Evolutionary conservation across 768 basidiomycete genomes (phyloP), one percentile per base, ranked within the genome.

Genomic region (Amylocystis lapponica): DNA sequence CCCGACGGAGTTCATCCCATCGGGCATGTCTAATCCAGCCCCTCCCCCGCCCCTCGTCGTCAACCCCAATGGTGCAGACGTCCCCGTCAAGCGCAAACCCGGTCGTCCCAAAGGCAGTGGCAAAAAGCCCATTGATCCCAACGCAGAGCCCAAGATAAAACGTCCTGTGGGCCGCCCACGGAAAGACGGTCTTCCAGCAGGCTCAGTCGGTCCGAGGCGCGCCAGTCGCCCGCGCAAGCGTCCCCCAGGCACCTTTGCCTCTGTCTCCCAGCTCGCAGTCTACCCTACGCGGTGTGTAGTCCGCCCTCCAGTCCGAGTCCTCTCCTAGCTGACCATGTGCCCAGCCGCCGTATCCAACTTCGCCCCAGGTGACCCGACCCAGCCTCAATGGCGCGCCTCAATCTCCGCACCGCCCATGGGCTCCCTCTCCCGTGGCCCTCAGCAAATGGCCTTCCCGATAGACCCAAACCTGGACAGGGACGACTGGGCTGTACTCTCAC

Each of bases 51-150:
- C 42, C 4, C 14, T 43, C 33, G 12, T 36, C 40, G 14, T 19
- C 32, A 19, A 13, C 85, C 83, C 39, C 65, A 66, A 47, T 16
- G 39, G 30, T 19, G 36, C 54, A n/a, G 56, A 57, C 19, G 38
- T 62, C 9, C 69, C 74, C 1, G 62, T 63, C 17, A 87, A 87
- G 60, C 80, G 86, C 32, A 75, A 76, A 14, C 83, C 85, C 10
- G 86, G 86, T 2, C 70, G 86, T 25, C 86, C 86, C 5, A 86
- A 86, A 57, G 86, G 86, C 27, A 86, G 83, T 55, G 83, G 81
- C 11, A 86, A 84, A 67, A 89, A 88, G 58, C 61, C 65, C 27
- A 62, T 68, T 22, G 54, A 63, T 10, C 49, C 65, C 17, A 56
- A 56, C 17, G 44, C 61, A 0, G 66, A 72, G 2, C 69, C 75